phyloP scores from a whole-genome alignment of 768 basidiomycete genomes.

The Russula dissimulans region DNA sequence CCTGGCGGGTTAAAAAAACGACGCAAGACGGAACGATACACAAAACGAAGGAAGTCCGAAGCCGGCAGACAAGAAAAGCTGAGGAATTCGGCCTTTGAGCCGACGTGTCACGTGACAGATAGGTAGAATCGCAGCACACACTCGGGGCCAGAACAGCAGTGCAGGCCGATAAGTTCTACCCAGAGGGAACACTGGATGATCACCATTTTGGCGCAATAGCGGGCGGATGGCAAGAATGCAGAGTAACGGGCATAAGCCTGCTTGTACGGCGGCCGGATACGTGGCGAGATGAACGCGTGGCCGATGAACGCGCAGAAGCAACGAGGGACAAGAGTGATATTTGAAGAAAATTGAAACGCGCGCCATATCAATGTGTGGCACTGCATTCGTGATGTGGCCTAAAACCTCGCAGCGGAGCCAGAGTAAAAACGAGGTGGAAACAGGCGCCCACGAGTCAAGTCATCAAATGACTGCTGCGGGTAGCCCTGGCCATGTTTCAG shows the following conservation, averaged over 20 bases:
- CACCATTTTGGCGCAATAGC: neutral
- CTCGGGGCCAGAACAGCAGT: too few species aligned
- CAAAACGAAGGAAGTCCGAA: neutral
- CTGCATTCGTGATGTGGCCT: neutral
- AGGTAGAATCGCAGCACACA: neutral
- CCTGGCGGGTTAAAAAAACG: neutral
- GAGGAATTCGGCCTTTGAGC: neutral
- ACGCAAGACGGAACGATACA: neutral
- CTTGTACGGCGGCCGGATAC: neutral
- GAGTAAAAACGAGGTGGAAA: slow-evolving; percentile 1
- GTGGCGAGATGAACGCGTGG: neutral
- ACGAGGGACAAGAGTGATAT: neutral
- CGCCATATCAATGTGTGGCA: slow-evolving; percentile 1
- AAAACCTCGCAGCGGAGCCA: neutral
- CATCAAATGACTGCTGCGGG: neutral
- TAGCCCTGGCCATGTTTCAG: neutral
- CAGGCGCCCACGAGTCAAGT: neutral
- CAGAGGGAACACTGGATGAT: neutral
- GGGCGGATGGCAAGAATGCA: neutral
- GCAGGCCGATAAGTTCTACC: too few species aligned
- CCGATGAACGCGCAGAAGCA: neutral
- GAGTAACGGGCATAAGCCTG: too few species aligned
- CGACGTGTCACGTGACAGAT: neutral
- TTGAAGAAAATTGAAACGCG: neutral
- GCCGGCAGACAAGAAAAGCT: neutral